phyloP scores from a whole-genome alignment of 2,329 filamentous ascomycete genomes.

The Xylariaceae sp. region DNA sequence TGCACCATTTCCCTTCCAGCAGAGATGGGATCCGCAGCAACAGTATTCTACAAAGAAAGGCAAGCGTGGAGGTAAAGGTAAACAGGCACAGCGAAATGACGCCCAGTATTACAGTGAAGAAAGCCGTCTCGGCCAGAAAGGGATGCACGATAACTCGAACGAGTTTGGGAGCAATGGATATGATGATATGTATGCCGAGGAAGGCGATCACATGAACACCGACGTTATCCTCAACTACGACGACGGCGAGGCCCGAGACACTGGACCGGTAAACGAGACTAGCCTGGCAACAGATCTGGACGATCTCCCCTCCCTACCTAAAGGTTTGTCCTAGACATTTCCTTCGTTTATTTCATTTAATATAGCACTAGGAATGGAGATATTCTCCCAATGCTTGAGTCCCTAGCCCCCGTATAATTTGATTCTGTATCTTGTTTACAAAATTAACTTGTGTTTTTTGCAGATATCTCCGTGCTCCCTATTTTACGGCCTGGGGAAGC shows the following conservation, averaged over 20 bases:
- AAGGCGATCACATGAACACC: slow-evolving; percentile 22
- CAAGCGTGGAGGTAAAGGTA: slow-evolving; percentile 43
- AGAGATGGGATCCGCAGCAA: slow-evolving; percentile 81
- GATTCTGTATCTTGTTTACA: background rate
- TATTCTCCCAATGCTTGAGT: background rate
- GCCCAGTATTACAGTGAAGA: slow-evolving; percentile 39
- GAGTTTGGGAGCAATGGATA: slow-evolving; percentile 25
- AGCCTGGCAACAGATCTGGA: slow-evolving; percentile 47
- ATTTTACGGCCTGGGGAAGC: slow-evolving; percentile 44
- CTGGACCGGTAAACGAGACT: slow-evolving; percentile 26
- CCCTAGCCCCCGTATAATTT: background rate
- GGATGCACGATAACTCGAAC: slow-evolving; percentile 42
- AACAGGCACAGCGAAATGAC: slow-evolving; percentile 42
- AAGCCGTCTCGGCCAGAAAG: slow-evolving; percentile 40
- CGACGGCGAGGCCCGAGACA: slow-evolving; percentile 31
- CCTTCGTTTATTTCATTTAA: background rate
- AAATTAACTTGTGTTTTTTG: slow-evolving; percentile 10
- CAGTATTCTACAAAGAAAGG: slow-evolving; percentile 40
- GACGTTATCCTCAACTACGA: slow-evolving; percentile 41
- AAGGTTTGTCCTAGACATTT: slow-evolving; percentile 35
- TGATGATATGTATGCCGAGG: slow-evolving; percentile 36
- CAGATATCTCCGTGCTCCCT: slow-evolving; percentile 43
- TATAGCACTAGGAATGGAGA: background rate
- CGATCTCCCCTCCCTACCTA: slow-evolving; percentile 60
- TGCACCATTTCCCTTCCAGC: slow-evolving; percentile 84